Evolutionary conservation across 75 land plant species (phyloP).

Genomic region (Ceratopteris richardii): DNA sequence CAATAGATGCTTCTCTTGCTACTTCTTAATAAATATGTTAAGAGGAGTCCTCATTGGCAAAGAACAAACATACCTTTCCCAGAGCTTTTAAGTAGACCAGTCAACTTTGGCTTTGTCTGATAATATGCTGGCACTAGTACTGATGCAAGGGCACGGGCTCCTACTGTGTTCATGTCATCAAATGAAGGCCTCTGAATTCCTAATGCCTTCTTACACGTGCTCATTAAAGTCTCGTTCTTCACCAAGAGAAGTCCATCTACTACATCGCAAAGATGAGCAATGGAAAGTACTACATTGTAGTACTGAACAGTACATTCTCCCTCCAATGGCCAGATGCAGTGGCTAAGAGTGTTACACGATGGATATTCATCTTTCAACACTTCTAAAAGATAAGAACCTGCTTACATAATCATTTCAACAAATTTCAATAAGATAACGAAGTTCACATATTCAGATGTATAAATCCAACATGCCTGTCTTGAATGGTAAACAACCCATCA

Average conservation of each 20-base stretch:
- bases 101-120: not conserved
- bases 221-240: conserved; percentile 20
- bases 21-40: too few relatives aligned
- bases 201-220: conserved; percentile 13
- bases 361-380: conserved; percentile 32
- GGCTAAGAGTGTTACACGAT: conserved; percentile 18
- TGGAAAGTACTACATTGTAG: conserved; percentile 28
- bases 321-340: conserved; percentile 35
- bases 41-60: too few relatives aligned
- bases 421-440: too few relatives aligned
- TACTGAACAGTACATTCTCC: conserved; percentile 35
- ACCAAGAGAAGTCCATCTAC: conserved; percentile 30
- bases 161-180: conserved; percentile 33
- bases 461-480: too few relatives aligned
- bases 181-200: conserved; percentile 36
- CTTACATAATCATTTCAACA: not conserved
- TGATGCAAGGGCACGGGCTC: conserved; percentile 25
- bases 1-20: too few relatives aligned
- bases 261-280: conserved; percentile 17
- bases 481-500: too few relatives aligned
- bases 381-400: conserved; percentile 28
- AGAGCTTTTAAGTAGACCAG: too few relatives aligned
- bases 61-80: too few relatives aligned
- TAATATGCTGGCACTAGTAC: conserved; percentile 18
- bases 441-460: too few relatives aligned